A percentile compares a stretch with the other conserved stretches of the same genome.
Evolutionary conservation across 1,284 basidiomycete genomes (phyloP).

Genomic region (Melampsora occidentalis): DNA sequence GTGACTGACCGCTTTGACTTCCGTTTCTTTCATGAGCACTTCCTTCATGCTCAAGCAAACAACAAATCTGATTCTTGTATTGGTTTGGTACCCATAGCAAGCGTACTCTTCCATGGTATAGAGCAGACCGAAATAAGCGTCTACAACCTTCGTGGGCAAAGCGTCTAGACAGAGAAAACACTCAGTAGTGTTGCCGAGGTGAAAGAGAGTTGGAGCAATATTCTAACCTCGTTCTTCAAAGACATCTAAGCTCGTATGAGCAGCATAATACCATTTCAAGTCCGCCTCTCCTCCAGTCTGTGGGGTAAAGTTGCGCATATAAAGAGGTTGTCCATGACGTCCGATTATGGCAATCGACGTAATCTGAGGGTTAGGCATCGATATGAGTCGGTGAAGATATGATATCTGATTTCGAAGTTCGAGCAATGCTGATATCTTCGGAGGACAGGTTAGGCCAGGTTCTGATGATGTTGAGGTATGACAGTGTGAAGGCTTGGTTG

Average conservation of each 20-base stretch:
- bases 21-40: constrained; percentile 28
- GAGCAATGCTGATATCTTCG: no score
- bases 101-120: constrained; percentile 41
- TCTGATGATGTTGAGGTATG: no score
- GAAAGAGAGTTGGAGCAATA: no score
- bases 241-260: constrained; percentile 38
- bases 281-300: constrained; percentile 29
- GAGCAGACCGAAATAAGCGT: constrained; percentile 42
- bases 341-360: constrained; percentile 31
- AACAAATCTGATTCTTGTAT: constrained; percentile 37
- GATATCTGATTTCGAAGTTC: no score
- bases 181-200: not conserved
- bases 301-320: constrained; percentile 24
- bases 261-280: constrained; percentile 42
- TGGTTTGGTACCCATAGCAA: constrained; percentile 42
- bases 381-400: not conserved
- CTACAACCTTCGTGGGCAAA: constrained; percentile 26
- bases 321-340: constrained; percentile 31
- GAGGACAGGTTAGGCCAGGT: no score
- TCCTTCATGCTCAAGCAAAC: constrained; percentile 33
- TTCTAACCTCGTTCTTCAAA: constrained; percentile 43
- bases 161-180: constrained; percentile 7
- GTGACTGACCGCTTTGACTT: constrained; percentile 31
- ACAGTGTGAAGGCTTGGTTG: no score
- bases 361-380: constrained; percentile 25